A percentile compares a stretch with the other conserved stretches of the same genome.
Evolutionary conservation across 2,329 filamentous ascomycete species (phyloP).

Genomic region (Colletotrichum orchidophilum): DNA sequence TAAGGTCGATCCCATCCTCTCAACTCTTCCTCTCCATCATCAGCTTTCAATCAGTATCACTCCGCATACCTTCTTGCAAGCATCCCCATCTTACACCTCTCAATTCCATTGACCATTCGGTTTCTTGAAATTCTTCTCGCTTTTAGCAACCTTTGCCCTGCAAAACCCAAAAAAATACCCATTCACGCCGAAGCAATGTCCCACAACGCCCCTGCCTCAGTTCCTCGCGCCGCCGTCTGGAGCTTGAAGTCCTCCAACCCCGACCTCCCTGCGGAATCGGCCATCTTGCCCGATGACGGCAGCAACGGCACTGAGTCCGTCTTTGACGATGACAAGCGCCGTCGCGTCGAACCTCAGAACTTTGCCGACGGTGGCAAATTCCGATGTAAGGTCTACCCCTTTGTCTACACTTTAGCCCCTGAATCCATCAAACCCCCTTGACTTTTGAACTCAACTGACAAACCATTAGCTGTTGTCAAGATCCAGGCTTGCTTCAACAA

Average conservation of each 20-base stretch:
- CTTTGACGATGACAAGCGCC: background rate
- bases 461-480: background rate
- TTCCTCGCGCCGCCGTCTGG: background rate
- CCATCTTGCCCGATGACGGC: background rate
- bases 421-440: no score
- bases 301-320: background rate
- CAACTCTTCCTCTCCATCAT: background rate
- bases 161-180: background rate
- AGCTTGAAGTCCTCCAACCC: background rate
- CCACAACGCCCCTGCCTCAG: background rate
- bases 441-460: no score
- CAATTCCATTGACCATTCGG: background rate
- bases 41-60: background rate
- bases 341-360: background rate
- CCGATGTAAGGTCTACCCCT: background rate
- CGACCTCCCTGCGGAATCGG: background rate
- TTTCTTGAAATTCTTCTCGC: background rate
- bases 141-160: background rate
- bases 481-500: constrained; percentile 34
- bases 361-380: background rate
- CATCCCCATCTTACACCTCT: background rate
- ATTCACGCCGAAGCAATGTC: background rate
- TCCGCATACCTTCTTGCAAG: background rate
- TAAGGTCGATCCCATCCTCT: background rate
- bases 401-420: no score